Percentiles rank a stretch among this genome's conserved stretches.
Conservation (phyloP, 2,329 filamentous ascomycete genomes). For the Aphanoascus verrucosus region DNA sequence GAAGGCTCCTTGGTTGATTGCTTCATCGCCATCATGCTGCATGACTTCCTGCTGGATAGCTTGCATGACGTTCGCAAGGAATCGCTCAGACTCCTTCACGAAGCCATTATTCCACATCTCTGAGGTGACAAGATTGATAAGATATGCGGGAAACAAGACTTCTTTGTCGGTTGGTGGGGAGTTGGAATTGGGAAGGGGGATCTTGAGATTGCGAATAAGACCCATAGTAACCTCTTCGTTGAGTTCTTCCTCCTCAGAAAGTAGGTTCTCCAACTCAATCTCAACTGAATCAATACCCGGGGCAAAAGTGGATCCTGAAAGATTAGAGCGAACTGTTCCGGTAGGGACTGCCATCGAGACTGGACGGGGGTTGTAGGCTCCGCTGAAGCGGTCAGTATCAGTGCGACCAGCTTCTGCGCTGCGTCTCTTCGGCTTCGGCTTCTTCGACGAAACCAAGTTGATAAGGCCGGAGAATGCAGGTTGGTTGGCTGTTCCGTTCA, state of each 20-base stretch:
- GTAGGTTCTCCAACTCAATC: slow-evolving; percentile 81
- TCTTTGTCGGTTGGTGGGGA: slow-evolving; percentile 96
- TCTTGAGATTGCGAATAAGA: slow-evolving; percentile 91
- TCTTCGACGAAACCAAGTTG: slow-evolving; percentile 94
- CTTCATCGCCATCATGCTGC: slow-evolving; percentile 95
- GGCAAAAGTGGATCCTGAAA: slow-evolving; percentile 66
- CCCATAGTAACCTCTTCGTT: slow-evolving; percentile 97
- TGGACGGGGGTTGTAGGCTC: slow-evolving; percentile 83
- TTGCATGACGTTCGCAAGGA: slow-evolving; percentile 98
- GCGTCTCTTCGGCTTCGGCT: slow-evolving; percentile 68
- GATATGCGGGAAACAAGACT: slow-evolving; percentile 93
- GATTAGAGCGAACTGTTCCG: slow-evolving; percentile 44
- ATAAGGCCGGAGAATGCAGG: slow-evolving; percentile 66
- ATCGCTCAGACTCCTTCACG: slow-evolving; percentile 97
- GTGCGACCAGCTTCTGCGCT: slow-evolving; percentile 81
- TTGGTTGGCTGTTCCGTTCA: slow-evolving; percentile 51
- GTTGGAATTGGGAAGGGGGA: slow-evolving; percentile 74
- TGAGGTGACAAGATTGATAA: slow-evolving; percentile 97
- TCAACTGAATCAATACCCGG: slow-evolving; percentile 83
- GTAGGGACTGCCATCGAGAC: slow-evolving; percentile 84
- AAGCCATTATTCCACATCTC: slow-evolving; percentile 99
- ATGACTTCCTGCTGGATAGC: slow-evolving; percentile 99
- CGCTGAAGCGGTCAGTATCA: slow-evolving; percentile 81
- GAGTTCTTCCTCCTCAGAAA: slow-evolving; percentile 88
- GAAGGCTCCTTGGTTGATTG: slow-evolving; percentile 93